Conservation (phyloP, 129 eudicot genomes). For the Pseudognaphalium luteoalbum region DNA sequence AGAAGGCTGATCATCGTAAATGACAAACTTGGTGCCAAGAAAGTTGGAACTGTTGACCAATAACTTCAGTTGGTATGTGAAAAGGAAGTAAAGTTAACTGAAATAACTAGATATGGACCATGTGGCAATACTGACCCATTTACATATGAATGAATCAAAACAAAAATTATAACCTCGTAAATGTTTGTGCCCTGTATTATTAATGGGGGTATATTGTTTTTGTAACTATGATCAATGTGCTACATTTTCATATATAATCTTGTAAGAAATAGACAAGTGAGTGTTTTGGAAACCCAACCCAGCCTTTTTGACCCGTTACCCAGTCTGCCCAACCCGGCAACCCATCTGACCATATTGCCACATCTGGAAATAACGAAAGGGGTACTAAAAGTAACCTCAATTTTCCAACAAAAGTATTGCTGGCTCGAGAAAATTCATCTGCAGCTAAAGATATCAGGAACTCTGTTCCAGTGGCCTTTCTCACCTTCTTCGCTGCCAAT, state of each 20-base stretch:
- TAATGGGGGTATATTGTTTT: background rate
- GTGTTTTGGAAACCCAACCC: background rate
- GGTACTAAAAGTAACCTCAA: conserved; percentile 48
- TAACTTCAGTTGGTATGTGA: conserved; percentile 4
- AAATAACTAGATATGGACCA: background rate
- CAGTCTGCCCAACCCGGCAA: background rate
- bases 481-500: conserved; percentile 68
- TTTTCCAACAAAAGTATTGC: conserved; percentile 66
- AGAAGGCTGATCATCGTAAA: conserved; percentile 57
- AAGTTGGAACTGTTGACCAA: conserved; percentile 67
- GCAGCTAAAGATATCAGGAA: conserved; percentile 54
- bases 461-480: conserved; percentile 61
- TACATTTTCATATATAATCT: background rate
- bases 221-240: background rate
- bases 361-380: conserved; percentile 1
- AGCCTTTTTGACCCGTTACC: background rate
- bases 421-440: conserved; percentile 52
- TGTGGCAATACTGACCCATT: background rate
- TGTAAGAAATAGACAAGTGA: background rate
- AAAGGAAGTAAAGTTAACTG: background rate
- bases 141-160: background rate
- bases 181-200: background rate
- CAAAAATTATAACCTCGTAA: background rate
- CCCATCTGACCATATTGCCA: background rate
- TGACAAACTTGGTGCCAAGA: conserved; percentile 71